These are phyloP conservation scores for Phytophthora europaea DNA, from an alignment of 352 stramenopile species.

Conservation along the genomic window DNA sequence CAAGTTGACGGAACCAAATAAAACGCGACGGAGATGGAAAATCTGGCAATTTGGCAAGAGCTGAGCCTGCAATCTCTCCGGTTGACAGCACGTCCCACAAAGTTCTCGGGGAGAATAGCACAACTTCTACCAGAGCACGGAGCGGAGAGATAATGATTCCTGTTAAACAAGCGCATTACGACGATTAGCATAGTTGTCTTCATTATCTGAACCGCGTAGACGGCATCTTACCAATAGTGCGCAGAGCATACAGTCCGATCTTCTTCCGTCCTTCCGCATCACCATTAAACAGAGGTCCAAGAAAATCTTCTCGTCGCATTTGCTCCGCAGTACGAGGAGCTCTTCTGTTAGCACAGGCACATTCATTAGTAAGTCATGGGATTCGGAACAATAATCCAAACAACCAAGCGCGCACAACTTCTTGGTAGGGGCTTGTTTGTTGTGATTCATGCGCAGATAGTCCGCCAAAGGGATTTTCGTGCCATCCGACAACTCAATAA, in stretches of 20 bases:
- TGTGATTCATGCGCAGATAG: constrained; percentile 68
- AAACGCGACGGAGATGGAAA: constrained; percentile 37
- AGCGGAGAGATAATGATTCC: constrained; percentile 67
- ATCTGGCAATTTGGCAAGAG: constrained; percentile 49
- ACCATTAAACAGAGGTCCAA: constrained; percentile 76
- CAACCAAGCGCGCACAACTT: constrained; percentile 54
- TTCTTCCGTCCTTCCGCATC: constrained; percentile 57
- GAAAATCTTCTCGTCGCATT: constrained; percentile 68
- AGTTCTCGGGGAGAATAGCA: constrained; percentile 59
- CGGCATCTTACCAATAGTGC: constrained; percentile 47
- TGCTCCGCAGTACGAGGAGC: constrained; percentile 49
- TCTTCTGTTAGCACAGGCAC: constrained; percentile 37
- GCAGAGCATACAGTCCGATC: constrained; percentile 65
- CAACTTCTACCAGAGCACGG: constrained; percentile 55
- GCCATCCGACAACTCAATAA: constrained; percentile 72
- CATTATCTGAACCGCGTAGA: neutral
- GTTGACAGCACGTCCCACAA: constrained; percentile 51
- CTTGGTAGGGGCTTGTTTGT: constrained; percentile 42
- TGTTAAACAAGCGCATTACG: constrained; percentile 11
- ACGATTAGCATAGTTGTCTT: neutral
- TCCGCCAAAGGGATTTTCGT: constrained; percentile 66
- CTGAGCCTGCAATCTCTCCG: constrained; percentile 35
- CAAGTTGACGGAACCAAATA: constrained; percentile 73
- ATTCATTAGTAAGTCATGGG: constrained; percentile 8
- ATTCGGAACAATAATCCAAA: neutral